A percentile compares a stretch with the other conserved stretches of the same genome.
Conservation (phyloP, 352 stramenopile species). For the Phytophthora pini region DNA sequence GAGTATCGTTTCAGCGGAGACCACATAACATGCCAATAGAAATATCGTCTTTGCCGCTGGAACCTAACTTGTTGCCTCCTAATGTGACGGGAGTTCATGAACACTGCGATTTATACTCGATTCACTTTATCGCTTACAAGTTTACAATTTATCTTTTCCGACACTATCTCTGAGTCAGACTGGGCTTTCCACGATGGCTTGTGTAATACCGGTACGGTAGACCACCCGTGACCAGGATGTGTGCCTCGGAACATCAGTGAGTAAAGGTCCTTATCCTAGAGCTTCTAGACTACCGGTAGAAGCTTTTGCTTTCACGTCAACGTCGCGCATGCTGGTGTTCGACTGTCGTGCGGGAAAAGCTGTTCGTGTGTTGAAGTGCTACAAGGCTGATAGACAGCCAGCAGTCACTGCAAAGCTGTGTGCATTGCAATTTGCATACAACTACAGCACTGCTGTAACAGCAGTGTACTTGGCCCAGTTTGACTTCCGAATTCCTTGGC, state of each 20-base stretch:
- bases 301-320: conserved; percentile 10
- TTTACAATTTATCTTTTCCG: no score
- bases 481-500: background rate
- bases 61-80: background rate
- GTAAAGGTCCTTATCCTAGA: no score
- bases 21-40: background rate
- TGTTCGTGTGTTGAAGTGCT: conserved; percentile 4
- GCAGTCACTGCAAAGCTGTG: no score
- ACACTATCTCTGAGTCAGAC: no score
- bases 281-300: background rate
- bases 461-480: no score
- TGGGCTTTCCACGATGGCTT: no score
- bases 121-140: no score
- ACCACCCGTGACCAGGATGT: no score
- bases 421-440: no score
- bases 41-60: conserved; percentile 5
- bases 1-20: background rate
- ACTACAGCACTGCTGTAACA: no score
- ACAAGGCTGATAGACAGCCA: background rate
- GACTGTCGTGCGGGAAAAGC: conserved; percentile 19
- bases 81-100: background rate
- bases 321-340: conserved; percentile 5
- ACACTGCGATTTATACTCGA: background rate
- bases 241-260: no score
- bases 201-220: no score